phyloP scores from a whole-genome alignment of 1,284 basidiomycete genomes.

The Moniliella sp. region DNA sequence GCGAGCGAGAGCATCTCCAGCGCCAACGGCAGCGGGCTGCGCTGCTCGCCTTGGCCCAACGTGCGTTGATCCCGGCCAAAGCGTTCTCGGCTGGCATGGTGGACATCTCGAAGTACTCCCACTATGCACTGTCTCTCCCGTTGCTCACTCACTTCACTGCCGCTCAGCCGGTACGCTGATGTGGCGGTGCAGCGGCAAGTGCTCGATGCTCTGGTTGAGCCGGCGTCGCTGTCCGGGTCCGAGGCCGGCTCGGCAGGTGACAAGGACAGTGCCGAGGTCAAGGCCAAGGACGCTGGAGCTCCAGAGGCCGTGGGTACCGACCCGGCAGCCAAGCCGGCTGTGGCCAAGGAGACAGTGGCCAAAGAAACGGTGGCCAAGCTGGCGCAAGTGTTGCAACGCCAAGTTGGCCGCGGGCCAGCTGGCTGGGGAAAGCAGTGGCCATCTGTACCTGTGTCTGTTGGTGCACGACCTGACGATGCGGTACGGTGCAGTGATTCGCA shows the following conservation, averaged over 20 bases:
- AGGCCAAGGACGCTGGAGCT: too few relatives aligned
- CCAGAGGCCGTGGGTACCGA: too few relatives aligned
- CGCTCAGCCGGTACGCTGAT: conserved; percentile 53
- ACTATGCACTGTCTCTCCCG: conserved; percentile 73
- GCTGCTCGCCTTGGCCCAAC: neutral
- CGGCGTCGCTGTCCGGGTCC: too few relatives aligned
- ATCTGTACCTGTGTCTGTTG: conserved; percentile 79
- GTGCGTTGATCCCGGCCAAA: conserved; percentile 42
- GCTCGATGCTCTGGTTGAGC: too few relatives aligned
- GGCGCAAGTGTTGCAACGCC: conserved; percentile 50
- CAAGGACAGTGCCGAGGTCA: too few relatives aligned
- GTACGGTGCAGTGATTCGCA: conserved; percentile 68
- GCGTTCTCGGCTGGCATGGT: conserved; percentile 98
- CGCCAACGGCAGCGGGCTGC: neutral
- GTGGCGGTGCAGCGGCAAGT: conserved; percentile 88
- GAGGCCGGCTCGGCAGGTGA: too few relatives aligned
- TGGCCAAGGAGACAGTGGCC: conserved; percentile 75
- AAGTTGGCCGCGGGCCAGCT: conserved; percentile 70
- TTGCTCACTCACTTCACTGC: conserved; percentile 90
- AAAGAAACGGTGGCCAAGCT: conserved; percentile 88
- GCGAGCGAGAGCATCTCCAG: conserved; percentile 38
- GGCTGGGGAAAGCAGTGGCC: conserved; percentile 84
- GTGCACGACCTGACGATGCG: conserved; percentile 75
- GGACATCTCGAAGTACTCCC: conserved; percentile 89
- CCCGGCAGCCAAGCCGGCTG: conserved; percentile 38